A percentile compares a stretch with the other conserved stretches of the same genome.
These are phyloP conservation scores for Curvularia lunata DNA, from an alignment of 2,329 filamentous ascomycete genomes.

Conservation along the genomic window DNA sequence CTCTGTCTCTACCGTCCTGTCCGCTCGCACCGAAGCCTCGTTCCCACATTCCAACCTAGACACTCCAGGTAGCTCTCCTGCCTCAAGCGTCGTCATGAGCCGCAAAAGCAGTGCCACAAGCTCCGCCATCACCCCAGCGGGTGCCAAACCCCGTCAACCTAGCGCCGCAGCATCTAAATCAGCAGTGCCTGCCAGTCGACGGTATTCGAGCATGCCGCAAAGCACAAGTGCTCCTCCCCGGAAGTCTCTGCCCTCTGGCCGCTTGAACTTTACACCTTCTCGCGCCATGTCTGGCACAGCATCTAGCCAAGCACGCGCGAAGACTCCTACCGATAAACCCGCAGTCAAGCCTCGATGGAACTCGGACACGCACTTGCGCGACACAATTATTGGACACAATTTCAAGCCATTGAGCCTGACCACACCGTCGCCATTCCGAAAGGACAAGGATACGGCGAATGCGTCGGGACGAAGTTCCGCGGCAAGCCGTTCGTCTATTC, in stretches of 20 bases:
- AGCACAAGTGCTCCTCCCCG: constrained; percentile 28
- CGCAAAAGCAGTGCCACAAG: constrained; percentile 58
- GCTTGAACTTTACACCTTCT: constrained; percentile 32
- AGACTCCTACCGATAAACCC: constrained; percentile 38
- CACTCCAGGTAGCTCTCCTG: constrained; percentile 67
- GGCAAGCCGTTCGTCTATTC: constrained; percentile 42
- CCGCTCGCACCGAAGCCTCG: constrained; percentile 71
- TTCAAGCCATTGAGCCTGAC: constrained; percentile 47
- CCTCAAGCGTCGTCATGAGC: constrained; percentile 67
- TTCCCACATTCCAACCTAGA: constrained; percentile 70
- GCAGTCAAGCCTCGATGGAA: constrained; percentile 50
- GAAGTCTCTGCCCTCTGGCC: constrained; percentile 27
- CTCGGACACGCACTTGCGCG: constrained; percentile 46
- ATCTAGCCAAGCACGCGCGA: constrained; percentile 30
- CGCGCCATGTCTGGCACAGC: constrained; percentile 37
- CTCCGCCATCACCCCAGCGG: constrained; percentile 53
- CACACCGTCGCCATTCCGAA: constrained; percentile 44
- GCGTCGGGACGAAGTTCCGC: constrained; percentile 33
- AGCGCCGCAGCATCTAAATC: constrained; percentile 54
- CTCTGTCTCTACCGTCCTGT: constrained; percentile 90
- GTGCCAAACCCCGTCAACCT: constrained; percentile 55
- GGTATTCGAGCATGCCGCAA: constrained; percentile 58
- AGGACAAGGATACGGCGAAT: constrained; percentile 20
- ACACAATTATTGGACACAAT: constrained; percentile 49
- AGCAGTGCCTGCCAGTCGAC: constrained; percentile 51